phyloP scores from a whole-genome alignment of 2,329 filamentous ascomycete genomes.

The Alternaria panax region DNA sequence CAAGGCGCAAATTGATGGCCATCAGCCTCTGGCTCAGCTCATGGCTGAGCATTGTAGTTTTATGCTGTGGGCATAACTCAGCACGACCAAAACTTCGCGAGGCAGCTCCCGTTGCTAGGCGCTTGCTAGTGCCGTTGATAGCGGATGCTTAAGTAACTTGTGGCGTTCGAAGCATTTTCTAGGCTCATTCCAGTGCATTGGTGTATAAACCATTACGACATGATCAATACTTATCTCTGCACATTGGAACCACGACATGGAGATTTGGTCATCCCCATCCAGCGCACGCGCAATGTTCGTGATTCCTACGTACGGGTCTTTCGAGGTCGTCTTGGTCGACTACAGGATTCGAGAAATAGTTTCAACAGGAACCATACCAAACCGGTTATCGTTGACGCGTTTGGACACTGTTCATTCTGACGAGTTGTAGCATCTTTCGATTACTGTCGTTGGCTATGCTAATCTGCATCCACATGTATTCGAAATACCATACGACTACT shows the following conservation, averaged over 20 bases:
- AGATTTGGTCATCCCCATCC: not conserved
- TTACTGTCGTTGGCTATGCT: not conserved
- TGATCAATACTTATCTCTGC: not conserved
- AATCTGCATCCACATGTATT: not conserved
- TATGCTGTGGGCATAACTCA: conserved; percentile 5
- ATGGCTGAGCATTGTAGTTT: conserved; percentile 4
- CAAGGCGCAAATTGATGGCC: conserved; percentile 5
- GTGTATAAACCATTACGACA: conserved; percentile 1
- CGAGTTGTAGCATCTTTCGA: not conserved
- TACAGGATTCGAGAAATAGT: not conserved
- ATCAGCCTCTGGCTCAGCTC: conserved; percentile 11
- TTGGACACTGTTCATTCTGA: not conserved
- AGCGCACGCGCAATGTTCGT: not conserved
- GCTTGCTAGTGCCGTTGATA: conserved; percentile 27
- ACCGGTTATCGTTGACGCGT: not conserved
- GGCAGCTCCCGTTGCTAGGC: conserved; percentile 26
- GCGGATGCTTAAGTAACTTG: conserved; percentile 23
- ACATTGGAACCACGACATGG: conserved; percentile 2
- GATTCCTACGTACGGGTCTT: not conserved
- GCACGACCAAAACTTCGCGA: conserved; percentile 5
- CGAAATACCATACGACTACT: not conserved
- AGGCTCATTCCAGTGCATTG: conserved; percentile 16
- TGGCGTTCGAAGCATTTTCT: conserved; percentile 20
- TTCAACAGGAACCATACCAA: not conserved
- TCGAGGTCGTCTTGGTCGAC: not conserved